Evolutionary conservation across 192 early-diverging fungal genomes (phyloP), one percentile per base, ranked within the genome.

Genomic region (Backusella sp.): DNA sequence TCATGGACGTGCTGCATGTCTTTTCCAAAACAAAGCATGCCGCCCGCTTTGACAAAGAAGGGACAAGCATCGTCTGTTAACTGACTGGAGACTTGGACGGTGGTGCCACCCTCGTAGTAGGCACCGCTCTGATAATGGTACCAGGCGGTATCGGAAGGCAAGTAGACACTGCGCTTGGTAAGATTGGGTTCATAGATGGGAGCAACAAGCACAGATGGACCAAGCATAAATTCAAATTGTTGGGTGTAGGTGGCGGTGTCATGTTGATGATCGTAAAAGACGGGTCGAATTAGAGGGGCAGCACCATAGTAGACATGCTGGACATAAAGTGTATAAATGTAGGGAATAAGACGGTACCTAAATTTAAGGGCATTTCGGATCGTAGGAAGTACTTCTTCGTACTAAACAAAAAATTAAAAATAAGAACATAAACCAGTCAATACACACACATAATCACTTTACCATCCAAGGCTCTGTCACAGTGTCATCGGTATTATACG

Each of bases 401-500:
- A 84, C 78, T 77, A 72, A 26, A 2, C 2, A 19, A 37, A 6
- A 66, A 74, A 37, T n/a, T n/a, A 9, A n/a, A 73, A 41, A 34
- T 23, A 23, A 73, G 17, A 12, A 37, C 11, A 41, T 0, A 37
- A 65, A 32, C 35, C 26, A 34, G 3, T 17, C 11, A 53, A 19
- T 34, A 32, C 19, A 36, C 26, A 23, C 30, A 9, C 12, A 5
- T 1, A 0, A 14, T 23, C 21, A 69, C 75, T 34, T 79, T 73
- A 87, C 87, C 85, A 89, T 91, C 90, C 90, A 90, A 21, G 85
- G 88, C 68, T 89, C 88, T 26, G 90, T 91, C 0, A 90, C 80
- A 34, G 76, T 42, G 4, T 83, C 84, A 66, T 91, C 90, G 3
- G 73, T 46, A 72, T 91, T 91, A 85, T 85, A 90, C 14, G 88